Conservation (phyloP, 2,329 filamentous ascomycete genomes). For the Fusarium devonianum region DNA sequence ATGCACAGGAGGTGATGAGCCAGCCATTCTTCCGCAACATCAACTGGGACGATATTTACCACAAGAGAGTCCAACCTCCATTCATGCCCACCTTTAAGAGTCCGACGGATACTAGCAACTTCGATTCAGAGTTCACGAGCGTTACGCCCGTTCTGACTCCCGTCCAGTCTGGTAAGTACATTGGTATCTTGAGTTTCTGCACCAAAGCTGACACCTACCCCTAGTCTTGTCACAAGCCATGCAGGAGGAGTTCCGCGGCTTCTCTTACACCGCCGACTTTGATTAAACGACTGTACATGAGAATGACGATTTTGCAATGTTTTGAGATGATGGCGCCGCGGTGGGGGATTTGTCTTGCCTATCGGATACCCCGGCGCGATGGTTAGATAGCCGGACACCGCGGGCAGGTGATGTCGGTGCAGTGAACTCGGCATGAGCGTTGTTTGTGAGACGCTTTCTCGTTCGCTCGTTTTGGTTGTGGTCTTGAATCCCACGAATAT, state of each 20-base stretch:
- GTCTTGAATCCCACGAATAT: no score
- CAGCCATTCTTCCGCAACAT: constrained; percentile 98
- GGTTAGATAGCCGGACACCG: constrained; percentile 37
- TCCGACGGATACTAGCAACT: constrained; percentile 98
- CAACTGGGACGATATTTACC: constrained; percentile 98
- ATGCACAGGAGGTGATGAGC: constrained; percentile 98
- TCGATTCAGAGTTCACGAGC: constrained; percentile 97
- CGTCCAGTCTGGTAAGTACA: constrained; percentile 89
- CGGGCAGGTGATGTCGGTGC: constrained; percentile 31
- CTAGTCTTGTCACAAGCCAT: constrained; percentile 95
- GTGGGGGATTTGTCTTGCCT: constrained; percentile 40
- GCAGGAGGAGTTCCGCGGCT: constrained; percentile 99
- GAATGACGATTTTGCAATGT: constrained; percentile 37
- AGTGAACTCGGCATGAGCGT: constrained; percentile 24
- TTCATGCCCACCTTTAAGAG: constrained; percentile 91
- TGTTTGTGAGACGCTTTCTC: constrained; percentile 16
- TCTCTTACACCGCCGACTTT: constrained; percentile 96
- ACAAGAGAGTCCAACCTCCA: constrained; percentile 89
- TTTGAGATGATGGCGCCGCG: constrained; percentile 37
- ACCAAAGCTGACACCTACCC: constrained; percentile 39
- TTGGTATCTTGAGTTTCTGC: constrained; percentile 3
- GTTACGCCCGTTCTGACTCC: constrained; percentile 97
- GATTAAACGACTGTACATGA: constrained; percentile 57
- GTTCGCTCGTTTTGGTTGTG: constrained; percentile 33
- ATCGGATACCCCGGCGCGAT: constrained; percentile 42